Evolutionary conservation across 2,329 filamentous ascomycete genomes (phyloP), one percentile per base, ranked within the genome.

Genomic region (Beauveria australis): DNA sequence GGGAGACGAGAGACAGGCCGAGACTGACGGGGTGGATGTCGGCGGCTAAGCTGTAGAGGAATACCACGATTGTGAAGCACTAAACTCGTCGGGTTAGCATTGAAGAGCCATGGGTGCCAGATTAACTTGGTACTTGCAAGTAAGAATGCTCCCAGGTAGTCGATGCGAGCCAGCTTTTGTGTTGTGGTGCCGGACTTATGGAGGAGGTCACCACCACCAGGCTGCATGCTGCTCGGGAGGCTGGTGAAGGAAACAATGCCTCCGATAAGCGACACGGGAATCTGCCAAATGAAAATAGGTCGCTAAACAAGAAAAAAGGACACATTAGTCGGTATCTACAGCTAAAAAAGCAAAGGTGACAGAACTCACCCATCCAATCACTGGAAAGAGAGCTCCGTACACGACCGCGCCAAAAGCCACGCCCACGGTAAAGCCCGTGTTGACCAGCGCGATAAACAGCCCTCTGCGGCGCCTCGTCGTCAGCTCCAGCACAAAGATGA

Each of bases 401-500:
- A 89, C 77, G 7, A 91, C 84, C 0, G 87, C 89, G 1, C 89
- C 89, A 1, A 89, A 78, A 0, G 88, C 85, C 5, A 92, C 79
- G 3, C 89, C 89, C 14, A 83, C 75, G 0, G 89, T 92, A 69
- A 89, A 88, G 0, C 85, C 85, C 0, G 86, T 81, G 67, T 93
- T 94, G 22, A 90, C 79, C 46, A 91, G 72, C 1, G 89, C 91
- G 63, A 95, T 83, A 60, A 86, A 89, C 22, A 94, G 64, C 0
- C 91, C 91, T 61, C 91, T 79, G 5, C 83, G 79, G 64, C 84
- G 85, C 63, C 85, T 82, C 24, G 81, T 84, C 0, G 86, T 82
- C 63, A 94, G 75, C 69, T 93, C 87, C n/a, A 94, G 79, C 0
- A 90, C 85, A 24, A 93, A 77, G 53, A 95, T 90, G 52, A 91